Base-by-base conservation (phyloP, 1,284 basidiomycete genomes). In the Irpex rosettiformis region DNA sequence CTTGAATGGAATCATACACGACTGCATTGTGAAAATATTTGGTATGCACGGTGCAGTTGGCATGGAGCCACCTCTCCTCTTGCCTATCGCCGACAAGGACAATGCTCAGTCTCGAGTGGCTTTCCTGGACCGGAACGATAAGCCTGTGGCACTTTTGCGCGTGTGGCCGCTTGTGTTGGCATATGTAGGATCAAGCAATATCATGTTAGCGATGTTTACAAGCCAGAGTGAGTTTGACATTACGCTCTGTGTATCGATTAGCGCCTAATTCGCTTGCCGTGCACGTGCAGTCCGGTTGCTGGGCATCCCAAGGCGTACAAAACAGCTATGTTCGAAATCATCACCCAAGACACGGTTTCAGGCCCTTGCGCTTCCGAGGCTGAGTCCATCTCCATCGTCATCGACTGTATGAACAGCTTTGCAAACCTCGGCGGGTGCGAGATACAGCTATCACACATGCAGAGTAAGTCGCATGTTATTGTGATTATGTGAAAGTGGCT, bases 31-130 rank as follows among this genome's bases (percentile, higher is more conserved):
- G 2, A 77, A 85, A 5, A 84, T 96, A 11, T 95, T 97, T 70
- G 84, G 88, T 49, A 78, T 96, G 1, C 95, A 96, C 66, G 96
- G 96, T 4, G 94, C 96, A 0, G 85, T 97, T 2, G 87, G 95
- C 64, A 85, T 89, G 70, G 88, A 93, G 63, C 87, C 94, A 0
- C 90, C 94, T 0, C 74, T 96, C 13, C 76, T 98, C 3, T 84
- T 94, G 66, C 96, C 94, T 0, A 75, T 87, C 1, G 77, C 81
- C 37, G 80, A 83, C 47, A 71, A 77, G 0, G 82, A 86, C 30
- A 84, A 90, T 6, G 82, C 86, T 57, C 76, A 75, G 59, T 82
- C 79, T 4, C 82, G 86, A 25, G 89, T 88, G 0, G 76, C 85
- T 2, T 87, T 94, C 65, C 80, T 95, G n/a, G 92, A 95, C 73